These are phyloP conservation scores for Psidium guajava DNA, from an alignment of 345 rosid species.

Conservation along the genomic window DNA sequence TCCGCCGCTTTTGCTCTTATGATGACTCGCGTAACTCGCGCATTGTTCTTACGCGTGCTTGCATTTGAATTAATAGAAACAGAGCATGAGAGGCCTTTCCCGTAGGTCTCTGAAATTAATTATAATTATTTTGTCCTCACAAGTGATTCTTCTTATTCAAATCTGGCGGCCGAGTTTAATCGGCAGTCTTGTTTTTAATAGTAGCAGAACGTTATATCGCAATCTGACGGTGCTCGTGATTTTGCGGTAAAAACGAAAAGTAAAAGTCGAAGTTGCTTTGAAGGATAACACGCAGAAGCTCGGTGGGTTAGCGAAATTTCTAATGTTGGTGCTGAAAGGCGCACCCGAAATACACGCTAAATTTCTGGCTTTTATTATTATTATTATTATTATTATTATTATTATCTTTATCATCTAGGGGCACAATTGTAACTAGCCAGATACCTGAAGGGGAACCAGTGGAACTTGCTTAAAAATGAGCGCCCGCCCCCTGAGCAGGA, in stretches of 20 bases:
- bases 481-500: fast-evolving
- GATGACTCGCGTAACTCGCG: neutral
- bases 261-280: neutral
- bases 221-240: neutral
- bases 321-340: neutral
- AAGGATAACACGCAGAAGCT: neutral
- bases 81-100: neutral
- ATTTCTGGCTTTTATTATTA: neutral
- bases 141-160: neutral
- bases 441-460: neutral
- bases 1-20: neutral
- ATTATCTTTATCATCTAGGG: neutral
- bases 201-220: neutral
- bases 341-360: neutral
- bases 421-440: neutral
- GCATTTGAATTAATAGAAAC: neutral
- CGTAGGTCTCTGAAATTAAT: neutral
- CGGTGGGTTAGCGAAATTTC: neutral
- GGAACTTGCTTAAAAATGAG: neutral
- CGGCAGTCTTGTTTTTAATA: neutral
- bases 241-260: neutral
- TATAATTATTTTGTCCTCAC: neutral
- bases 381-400: neutral
- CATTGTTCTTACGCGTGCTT: neutral
- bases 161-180: neutral